Conservation (phyloP, 2,329 filamentous ascomycete species). For the Penicillium fuscoglaucum region DNA sequence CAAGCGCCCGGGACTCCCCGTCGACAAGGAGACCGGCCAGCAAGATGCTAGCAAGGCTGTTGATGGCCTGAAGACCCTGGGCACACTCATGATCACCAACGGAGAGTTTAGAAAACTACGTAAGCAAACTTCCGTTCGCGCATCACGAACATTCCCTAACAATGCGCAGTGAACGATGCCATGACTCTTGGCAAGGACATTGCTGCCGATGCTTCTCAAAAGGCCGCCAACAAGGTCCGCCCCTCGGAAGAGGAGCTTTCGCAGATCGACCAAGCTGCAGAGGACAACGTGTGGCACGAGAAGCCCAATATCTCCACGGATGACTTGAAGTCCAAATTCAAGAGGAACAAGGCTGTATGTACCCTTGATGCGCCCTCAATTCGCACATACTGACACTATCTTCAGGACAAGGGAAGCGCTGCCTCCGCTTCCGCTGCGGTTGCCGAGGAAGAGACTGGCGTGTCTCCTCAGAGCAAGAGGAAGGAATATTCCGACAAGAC, state of each 20-base stretch:
- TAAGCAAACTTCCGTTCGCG: constrained; percentile 49
- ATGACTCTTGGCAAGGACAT: constrained; percentile 82
- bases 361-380: constrained; percentile 19
- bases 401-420: constrained; percentile 55
- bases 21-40: constrained; percentile 74
- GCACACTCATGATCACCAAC: constrained; percentile 87
- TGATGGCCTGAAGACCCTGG: constrained; percentile 82
- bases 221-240: constrained; percentile 71
- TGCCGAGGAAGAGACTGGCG: constrained; percentile 54
- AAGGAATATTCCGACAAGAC: constrained; percentile 48
- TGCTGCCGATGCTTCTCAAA: constrained; percentile 81
- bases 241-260: constrained; percentile 74
- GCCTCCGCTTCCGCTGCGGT: constrained; percentile 36
- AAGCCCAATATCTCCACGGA: constrained; percentile 72
- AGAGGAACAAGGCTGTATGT: constrained; percentile 56
- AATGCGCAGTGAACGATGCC: constrained; percentile 68
- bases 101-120: constrained; percentile 91
- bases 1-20: constrained; percentile 61
- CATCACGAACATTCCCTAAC: constrained; percentile 18
- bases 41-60: constrained; percentile 82
- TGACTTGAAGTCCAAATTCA: constrained; percentile 63
- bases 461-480: constrained; percentile 49
- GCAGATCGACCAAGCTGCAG: constrained; percentile 79
- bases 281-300: constrained; percentile 93
- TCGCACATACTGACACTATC: not conserved